Base-by-base conservation (phyloP, 768 basidiomycete genomes). In the Pholiota microspora region DNA sequence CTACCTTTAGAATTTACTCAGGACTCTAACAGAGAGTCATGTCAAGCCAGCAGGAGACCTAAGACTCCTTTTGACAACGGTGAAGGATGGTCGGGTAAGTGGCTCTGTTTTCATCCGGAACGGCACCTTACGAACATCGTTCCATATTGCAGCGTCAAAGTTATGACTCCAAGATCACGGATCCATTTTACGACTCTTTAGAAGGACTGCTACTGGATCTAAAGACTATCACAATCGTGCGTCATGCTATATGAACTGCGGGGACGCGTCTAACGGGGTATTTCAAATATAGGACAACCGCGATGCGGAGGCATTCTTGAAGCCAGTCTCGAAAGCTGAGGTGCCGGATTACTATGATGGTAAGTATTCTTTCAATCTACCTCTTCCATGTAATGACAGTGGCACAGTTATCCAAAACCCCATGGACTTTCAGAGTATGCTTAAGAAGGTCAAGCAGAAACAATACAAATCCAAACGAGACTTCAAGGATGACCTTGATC, bases 371-470 rank as follows among this genome's bases (percentile, higher is more conserved):
- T 45, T 51, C 29, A 51, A 49, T 38, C 1, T 40, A 0, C 29
- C 8, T 2, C 9, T 4, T 13, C 32, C 23, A 5, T 10, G 18
- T 42, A 31, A 42, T 53, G 16, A 49, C 29, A 45, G 48, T 31
- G 60, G 40, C 45, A 55, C 64, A 98, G 97, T 96, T 61, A 97
- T 99, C 69, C 73, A 86, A 52, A 85, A 85, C 58, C 94, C 97
- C 4, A 99, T 99, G 97, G 97, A 99, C 74, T 77, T 98, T 40
- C 85, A 86, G 57, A 90, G 94, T 0, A 90, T 99, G 82, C 78
- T 88, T 49, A 93, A 86, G 80, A 95, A 95, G 72, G 89, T 98
- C 67, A 98, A 97, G 74, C 76, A 81, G 55, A 92, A 90, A 67
- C 80, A 84, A 45, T 98, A 97, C 81, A 94, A 95, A 72, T 92